Evolutionary conservation across 2,329 filamentous ascomycete genomes (phyloP).

Genomic region (Fusarium chlamydosporum): DNA sequence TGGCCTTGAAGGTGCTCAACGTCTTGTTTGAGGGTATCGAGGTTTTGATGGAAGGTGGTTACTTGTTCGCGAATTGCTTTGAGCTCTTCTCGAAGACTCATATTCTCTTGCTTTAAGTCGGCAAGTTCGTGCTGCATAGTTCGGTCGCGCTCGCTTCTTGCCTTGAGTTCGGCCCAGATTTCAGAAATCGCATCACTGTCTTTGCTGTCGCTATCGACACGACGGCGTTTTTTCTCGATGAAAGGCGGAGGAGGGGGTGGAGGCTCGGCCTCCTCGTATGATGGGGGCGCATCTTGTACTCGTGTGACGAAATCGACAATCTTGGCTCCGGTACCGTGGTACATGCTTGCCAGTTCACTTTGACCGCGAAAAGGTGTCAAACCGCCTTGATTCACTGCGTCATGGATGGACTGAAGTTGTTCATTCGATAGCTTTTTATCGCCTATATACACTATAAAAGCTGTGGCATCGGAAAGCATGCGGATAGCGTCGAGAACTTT

Average conservation of each 20-base stretch:
- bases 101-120: slow-evolving; percentile 9
- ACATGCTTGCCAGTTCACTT: slow-evolving; percentile 19
- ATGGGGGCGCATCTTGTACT: slow-evolving; percentile 14
- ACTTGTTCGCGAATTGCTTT: slow-evolving; percentile 8
- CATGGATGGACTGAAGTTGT: slow-evolving; percentile 23
- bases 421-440: slow-evolving; percentile 27
- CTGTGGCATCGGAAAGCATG: slow-evolving; percentile 7
- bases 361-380: not conserved
- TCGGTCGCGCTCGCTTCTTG: slow-evolving; percentile 16
- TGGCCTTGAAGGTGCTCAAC: slow-evolving; percentile 21
- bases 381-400: slow-evolving; percentile 12
- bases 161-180: slow-evolving; percentile 22
- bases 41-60: slow-evolving; percentile 2
- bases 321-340: slow-evolving; percentile 17
- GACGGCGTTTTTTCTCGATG: slow-evolving; percentile 27
- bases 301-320: slow-evolving; percentile 8
- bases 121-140: slow-evolving; percentile 18
- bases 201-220: slow-evolving; percentile 4
- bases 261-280: slow-evolving; percentile 15
- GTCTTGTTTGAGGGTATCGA: slow-evolving; percentile 7
- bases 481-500: slow-evolving; percentile 34
- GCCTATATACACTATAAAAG: slow-evolving; percentile 31
- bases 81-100: slow-evolving; percentile 1
- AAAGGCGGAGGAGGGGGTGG: slow-evolving; percentile 15
- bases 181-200: not conserved